These are phyloP conservation scores for Pseudogymnoascus sp. DNA, from an alignment of 2,329 filamentous ascomycete genomes.

Conservation along the genomic window DNA sequence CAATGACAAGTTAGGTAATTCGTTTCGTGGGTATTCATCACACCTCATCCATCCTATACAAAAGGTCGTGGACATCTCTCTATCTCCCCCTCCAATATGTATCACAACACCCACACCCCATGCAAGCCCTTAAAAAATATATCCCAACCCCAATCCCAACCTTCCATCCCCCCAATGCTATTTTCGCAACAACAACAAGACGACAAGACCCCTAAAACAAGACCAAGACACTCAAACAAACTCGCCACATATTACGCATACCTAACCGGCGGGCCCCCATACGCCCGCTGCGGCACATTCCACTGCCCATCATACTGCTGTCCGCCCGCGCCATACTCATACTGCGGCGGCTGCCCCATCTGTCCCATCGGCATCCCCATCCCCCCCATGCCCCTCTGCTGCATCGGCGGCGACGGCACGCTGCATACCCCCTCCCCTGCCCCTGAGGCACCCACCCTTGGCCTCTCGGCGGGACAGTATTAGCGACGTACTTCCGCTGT, in stretches of 20 bases:
- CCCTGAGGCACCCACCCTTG: neutral
- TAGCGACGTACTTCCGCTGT: neutral
- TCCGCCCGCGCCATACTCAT: neutral
- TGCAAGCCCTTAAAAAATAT: neutral
- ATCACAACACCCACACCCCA: neutral
- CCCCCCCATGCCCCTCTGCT: neutral
- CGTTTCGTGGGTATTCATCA: neutral
- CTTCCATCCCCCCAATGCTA: neutral
- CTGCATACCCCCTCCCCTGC: neutral
- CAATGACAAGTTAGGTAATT: neutral
- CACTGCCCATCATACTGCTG: neutral
- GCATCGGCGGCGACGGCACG: neutral
- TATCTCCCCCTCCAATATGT: neutral
- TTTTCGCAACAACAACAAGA: neutral
- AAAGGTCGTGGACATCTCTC: neutral
- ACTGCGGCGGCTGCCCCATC: neutral
- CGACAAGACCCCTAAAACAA: neutral
- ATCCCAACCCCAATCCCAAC: neutral
- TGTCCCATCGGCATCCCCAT: neutral
- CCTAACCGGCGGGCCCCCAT: neutral
- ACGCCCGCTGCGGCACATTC: neutral
- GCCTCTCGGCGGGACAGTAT: neutral
- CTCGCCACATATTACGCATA: neutral
- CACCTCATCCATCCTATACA: neutral
- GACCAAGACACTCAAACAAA: neutral